phyloP scores from a whole-genome alignment of 73 alveolate genomes.

The Stentor roeselii region DNA sequence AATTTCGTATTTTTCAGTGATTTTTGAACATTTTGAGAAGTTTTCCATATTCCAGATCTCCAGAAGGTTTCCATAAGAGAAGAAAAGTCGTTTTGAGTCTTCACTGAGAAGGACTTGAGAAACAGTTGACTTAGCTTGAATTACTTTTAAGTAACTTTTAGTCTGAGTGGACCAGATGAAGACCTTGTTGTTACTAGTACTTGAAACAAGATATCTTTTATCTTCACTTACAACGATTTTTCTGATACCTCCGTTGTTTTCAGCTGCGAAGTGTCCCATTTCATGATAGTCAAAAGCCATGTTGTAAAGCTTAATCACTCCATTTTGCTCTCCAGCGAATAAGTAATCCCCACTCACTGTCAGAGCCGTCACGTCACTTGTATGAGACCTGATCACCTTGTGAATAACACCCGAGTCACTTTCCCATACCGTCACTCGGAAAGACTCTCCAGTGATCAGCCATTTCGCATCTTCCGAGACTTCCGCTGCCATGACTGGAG shows the following conservation, averaged over 20 bases:
- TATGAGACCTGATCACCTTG: neutral
- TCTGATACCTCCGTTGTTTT: neutral
- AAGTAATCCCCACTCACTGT: neutral
- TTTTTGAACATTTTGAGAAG: neutral
- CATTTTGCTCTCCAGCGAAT: neutral
- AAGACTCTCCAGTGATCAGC: slow-evolving; percentile 17
- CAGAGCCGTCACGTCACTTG: neutral
- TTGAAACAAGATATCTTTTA: neutral
- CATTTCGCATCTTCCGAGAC: neutral
- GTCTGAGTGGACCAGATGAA: neutral
- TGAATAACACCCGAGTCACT: neutral
- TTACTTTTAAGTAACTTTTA: too few species aligned
- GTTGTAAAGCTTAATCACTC: neutral
- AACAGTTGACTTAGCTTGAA: neutral
- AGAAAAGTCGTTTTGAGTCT: neutral
- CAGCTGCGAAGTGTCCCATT: neutral
- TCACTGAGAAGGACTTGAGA: neutral
- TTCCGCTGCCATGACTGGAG: neutral
- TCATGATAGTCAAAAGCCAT: neutral
- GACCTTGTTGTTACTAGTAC: neutral
- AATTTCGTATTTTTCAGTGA: neutral
- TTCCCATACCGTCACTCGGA: slow-evolving; percentile 6
- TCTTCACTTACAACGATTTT: neutral
- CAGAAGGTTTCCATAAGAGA: neutral
- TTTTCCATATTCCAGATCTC: slow-evolving; percentile 12